Base-by-base conservation (phyloP, 2,329 filamentous ascomycete species). In the Plectosphaerella sp. region DNA sequence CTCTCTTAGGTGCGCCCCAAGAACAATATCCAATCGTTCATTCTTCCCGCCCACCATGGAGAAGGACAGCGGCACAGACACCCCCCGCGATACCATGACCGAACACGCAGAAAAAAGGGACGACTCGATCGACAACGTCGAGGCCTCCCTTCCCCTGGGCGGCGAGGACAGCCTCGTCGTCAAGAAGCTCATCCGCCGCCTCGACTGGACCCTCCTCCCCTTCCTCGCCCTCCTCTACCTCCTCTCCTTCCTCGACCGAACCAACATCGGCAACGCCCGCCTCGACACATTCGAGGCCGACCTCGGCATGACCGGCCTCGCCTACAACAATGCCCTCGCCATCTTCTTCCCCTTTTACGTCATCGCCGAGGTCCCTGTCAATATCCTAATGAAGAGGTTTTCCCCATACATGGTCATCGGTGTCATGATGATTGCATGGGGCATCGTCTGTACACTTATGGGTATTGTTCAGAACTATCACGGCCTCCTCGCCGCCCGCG, bases 351-450 rank as follows among this genome's bases (percentile, higher is more conserved):
- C 87, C 39, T 84, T 81, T 1, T 88, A 88, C 62, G 70, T 82
- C 0, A 67, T 84, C 18, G 83, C 83, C 54, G 91, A 91, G 72
- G 69, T 68, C 54, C 72, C 87, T 51, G 80, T 76, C 57, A 65
- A 65, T 48, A 61, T 65, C 12, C 52, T 63, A 20, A 59, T 65
- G 24, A 64, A 64, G 49, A 62, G 62, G 49, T 72, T 73, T 58
- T 65, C 64, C 45, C 86, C 87, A 2, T 79, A 85, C 56, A 71
- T 88, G 46, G 90, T 86, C 88, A 75, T 96, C 20, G 84, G 87
- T 4, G 65, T 83, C 49, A 96, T 92, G 72, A 96, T 96, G 87
- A 87, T 93, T 57, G 72, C 83, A 53, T 97, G 95, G 59, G 89
- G 90, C 11, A 72, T 95, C 20, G 80, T 86, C 42, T 89, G 87